These are phyloP conservation scores for Brassica juncea DNA, from an alignment of 345 rosid species.

Conservation along the genomic window DNA sequence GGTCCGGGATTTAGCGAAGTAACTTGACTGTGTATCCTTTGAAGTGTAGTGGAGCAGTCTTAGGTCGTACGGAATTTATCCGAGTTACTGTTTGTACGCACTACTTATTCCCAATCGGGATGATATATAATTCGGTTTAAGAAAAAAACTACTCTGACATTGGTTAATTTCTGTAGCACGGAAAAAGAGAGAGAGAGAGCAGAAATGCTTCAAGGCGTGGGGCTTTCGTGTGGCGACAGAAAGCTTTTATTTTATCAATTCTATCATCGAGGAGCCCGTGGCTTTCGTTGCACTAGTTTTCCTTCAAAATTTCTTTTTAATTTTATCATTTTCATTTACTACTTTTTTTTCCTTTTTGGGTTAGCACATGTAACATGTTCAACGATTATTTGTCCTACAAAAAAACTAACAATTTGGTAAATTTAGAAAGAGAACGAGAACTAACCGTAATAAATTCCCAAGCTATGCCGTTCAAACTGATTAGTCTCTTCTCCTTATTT, in stretches of 20 bases:
- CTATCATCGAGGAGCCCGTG: conserved; percentile 25
- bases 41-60: too few relatives aligned
- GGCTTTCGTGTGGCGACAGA: conserved; percentile 19
- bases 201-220: not conserved
- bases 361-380: conserved; percentile 33
- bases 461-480: conserved; percentile 6
- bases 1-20: too few relatives aligned
- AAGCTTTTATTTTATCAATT: not conserved
- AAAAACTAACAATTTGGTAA: conserved; percentile 31
- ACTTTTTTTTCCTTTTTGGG: conserved; percentile 12
- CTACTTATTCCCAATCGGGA: too few relatives aligned
- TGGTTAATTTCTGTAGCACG: not conserved
- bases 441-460: conserved; percentile 32
- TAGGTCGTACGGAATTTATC: too few relatives aligned
- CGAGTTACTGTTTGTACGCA: too few relatives aligned
- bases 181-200: not conserved
- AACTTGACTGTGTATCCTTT: too few relatives aligned
- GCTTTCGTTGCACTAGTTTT: conserved; percentile 2
- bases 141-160: not conserved
- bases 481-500: conserved; percentile 6
- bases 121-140: too few relatives aligned
- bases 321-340: not conserved
- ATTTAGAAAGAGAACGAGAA: conserved; percentile 27
- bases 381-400: conserved; percentile 8
- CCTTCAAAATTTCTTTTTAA: not conserved